Base-by-base conservation (phyloP, 73 alveolate species). In the Symbiodinium pilosum region DNA sequence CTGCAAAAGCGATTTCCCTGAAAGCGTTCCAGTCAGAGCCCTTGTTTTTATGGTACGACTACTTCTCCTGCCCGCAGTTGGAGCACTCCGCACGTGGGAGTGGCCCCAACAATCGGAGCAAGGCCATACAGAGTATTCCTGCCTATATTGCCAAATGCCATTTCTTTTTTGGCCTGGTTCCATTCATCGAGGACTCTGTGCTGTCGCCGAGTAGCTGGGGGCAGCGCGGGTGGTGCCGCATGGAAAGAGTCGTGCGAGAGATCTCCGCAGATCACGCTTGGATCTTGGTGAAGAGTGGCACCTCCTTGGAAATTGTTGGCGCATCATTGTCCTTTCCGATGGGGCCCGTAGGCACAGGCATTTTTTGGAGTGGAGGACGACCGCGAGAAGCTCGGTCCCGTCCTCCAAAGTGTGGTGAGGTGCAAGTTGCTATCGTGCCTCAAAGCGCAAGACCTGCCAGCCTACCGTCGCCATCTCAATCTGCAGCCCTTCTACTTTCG, bases 11-110 rank as follows among this genome's bases (percentile, higher is more conserved):
- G 36, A 56, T 56, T 0, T 30, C 75, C 75, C 32, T 56, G 75
- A 56, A 30, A 26, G 38, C 75, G 9, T 56, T 56, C 75, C 75
- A 56, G 75, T 56, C 75, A 11, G 75, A 56, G 32, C 38, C 75
- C 36, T 34, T 56, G 75, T 87, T 87, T 87, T 43, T 87, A 2
- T 87, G 94, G 94, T 87, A 87, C 44, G 94, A 87, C 85, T 87
- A 56, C 71, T 59, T 87, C 68, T 87, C 94, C 20, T 38, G 54
- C 28, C 94, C 94, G n/a, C 94, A 87, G 69, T n/a, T 59, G 43
- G 43, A 42, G n/a, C 6, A 44, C 39, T 4, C 3, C 21, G n/a
- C n/a, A n/a, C n/a, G n/a, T n/a, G n/a, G n/a, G n/a, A n/a, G n/a
- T n/a, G n/a, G n/a, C n/a, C 54, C 41, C 4, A 9, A 8, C 47